Evolutionary conservation across 2,329 filamentous ascomycete genomes (phyloP).

Genomic region (Venturia effusa): DNA sequence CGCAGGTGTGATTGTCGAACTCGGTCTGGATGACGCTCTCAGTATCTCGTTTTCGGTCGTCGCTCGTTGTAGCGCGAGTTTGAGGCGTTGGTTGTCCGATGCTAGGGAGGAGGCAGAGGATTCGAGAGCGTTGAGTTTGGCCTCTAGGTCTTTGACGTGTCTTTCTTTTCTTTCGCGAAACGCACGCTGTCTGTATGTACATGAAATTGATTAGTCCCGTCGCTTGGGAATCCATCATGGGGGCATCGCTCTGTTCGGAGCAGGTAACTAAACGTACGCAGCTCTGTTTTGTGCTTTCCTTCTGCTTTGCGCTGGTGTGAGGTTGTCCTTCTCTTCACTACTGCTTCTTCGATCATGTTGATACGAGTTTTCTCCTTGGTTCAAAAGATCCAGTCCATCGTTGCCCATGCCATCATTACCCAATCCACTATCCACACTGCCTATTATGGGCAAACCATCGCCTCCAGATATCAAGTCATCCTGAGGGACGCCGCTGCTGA

Average conservation of each 20-base stretch:
- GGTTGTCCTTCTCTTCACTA: constrained; percentile 35
- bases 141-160: constrained; percentile 86
- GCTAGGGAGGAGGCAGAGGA: constrained; percentile 60
- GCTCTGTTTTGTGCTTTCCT: constrained; percentile 63
- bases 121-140: constrained; percentile 69
- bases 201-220: constrained; percentile 7
- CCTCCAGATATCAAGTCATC: constrained; percentile 8
- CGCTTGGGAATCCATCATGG: neutral
- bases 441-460: constrained; percentile 16
- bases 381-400: constrained; percentile 6
- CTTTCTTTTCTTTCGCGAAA: constrained; percentile 94
- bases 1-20: neutral
- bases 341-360: constrained; percentile 25
- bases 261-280: constrained; percentile 44
- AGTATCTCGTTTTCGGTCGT: constrained; percentile 90
- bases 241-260: neutral
- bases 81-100: constrained; percentile 78
- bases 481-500: constrained; percentile 6
- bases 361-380: constrained; percentile 19
- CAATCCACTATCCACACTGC: constrained; percentile 33
- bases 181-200: constrained; percentile 63
- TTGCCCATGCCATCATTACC: constrained; percentile 18
- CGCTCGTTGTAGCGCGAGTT: constrained; percentile 70
- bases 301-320: constrained; percentile 40
- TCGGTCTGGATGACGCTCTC: constrained; percentile 29